Conservation (phyloP, 2,329 filamentous ascomycete species). For the Trichocomaceae sp. region DNA sequence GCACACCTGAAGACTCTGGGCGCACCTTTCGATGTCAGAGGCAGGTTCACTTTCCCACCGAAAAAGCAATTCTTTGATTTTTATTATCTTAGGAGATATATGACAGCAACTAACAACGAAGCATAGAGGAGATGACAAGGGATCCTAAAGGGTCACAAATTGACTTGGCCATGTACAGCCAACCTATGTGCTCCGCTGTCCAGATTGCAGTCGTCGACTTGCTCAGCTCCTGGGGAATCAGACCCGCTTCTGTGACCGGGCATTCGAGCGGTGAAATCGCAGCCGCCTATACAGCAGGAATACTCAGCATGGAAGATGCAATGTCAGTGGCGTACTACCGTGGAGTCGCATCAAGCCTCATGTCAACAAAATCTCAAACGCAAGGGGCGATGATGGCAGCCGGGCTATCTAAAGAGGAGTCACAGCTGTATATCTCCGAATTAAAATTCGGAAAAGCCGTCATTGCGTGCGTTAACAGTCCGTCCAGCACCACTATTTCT, state of each 20-base stretch:
- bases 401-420: background rate
- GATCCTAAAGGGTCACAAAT: background rate
- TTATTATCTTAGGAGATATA: background rate
- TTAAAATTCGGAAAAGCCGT: no score
- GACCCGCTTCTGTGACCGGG: background rate
- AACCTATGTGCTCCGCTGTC: slow-evolving; percentile 14
- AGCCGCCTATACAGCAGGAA: slow-evolving; percentile 1
- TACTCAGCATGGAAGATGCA: background rate
- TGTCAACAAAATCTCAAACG: background rate
- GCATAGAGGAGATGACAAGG: background rate
- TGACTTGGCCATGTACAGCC: slow-evolving; percentile 9
- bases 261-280: slow-evolving; percentile 15
- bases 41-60: background rate
- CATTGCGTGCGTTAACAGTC: background rate
- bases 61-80: background rate
- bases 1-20: background rate
- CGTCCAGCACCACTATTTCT: background rate
- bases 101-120: background rate
- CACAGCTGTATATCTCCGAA: background rate
- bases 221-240: background rate
- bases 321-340: background rate
- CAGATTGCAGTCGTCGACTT: slow-evolving; percentile 14
- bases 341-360: background rate
- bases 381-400: background rate
- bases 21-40: background rate